Conservation (phyloP, 805 yeast genomes). For the Saccharomycopsis schoenii region DNA sequence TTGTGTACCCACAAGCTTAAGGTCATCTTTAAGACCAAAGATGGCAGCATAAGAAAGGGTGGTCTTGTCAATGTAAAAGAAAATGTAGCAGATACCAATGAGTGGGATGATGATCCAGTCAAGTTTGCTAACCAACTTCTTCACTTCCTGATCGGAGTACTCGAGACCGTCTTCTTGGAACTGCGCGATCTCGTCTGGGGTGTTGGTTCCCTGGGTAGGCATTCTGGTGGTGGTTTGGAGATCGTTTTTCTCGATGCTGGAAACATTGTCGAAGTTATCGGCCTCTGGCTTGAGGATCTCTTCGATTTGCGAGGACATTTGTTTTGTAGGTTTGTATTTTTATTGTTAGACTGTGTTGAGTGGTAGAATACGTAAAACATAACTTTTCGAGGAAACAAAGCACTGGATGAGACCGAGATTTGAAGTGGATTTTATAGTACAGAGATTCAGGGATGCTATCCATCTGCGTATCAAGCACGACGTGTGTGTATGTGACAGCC, state of each 20-base stretch:
- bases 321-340: neutral
- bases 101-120: conserved; percentile 32
- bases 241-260: neutral
- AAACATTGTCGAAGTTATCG: neutral
- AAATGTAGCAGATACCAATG: conserved; percentile 28
- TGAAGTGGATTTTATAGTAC: too few relatives aligned
- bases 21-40: conserved; percentile 34
- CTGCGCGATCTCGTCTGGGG: conserved; percentile 6
- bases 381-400: too few relatives aligned
- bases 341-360: neutral
- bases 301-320: neutral
- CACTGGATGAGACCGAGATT: too few relatives aligned
- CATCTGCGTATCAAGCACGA: neutral
- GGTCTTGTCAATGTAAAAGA: conserved; percentile 35
- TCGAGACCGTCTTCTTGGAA: conserved; percentile 7
- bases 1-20: conserved; percentile 31
- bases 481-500: neutral
- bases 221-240: neutral
- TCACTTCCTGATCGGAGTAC: conserved; percentile 33
- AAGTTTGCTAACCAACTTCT: conserved; percentile 29
- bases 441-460: neutral
- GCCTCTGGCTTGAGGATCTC: neutral
- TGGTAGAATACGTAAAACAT: neutral
- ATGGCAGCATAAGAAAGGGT: conserved; percentile 36
- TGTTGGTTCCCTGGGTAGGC: neutral